Evolutionary conservation across 2,329 filamentous ascomycete species (phyloP).

Genomic region (Sarocladiaceae sp.): DNA sequence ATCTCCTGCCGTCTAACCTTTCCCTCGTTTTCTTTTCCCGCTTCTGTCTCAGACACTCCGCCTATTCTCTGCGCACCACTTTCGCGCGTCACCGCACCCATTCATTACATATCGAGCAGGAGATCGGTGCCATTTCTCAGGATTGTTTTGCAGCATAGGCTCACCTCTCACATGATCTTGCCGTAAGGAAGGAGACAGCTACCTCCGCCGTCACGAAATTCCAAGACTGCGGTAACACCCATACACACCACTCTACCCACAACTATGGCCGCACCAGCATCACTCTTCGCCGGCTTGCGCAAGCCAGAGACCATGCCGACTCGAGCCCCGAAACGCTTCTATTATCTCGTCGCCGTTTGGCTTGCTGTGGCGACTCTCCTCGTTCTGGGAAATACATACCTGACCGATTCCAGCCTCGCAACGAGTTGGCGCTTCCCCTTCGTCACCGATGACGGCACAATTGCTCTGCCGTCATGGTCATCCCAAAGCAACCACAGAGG

Average conservation of each 20-base stretch:
- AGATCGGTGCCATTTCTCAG: too few species aligned
- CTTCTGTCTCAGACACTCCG: too few species aligned
- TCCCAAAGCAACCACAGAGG: constrained; percentile 10
- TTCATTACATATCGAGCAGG: too few species aligned
- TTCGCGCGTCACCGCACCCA: too few species aligned
- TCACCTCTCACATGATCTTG: too few species aligned
- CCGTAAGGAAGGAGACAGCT: too few species aligned
- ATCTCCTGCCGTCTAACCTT: too few species aligned
- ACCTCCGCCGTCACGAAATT: too few species aligned
- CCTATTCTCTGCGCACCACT: too few species aligned
- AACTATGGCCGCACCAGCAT: background rate
- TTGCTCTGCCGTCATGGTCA: constrained; percentile 9
- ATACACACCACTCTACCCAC: background rate
- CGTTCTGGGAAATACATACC: constrained; percentile 2
- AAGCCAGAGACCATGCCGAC: constrained; percentile 1
- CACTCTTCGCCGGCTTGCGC: background rate
- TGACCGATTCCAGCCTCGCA: constrained; percentile 2
- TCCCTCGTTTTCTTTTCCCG: too few species aligned
- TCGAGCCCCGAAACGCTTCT: constrained; percentile 1
- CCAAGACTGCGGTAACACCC: too few species aligned
- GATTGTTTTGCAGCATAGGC: too few species aligned
- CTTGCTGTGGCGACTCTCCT: constrained; percentile 4
- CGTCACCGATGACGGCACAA: constrained; percentile 16
- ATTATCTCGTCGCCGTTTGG: constrained; percentile 6
- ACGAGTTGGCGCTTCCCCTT: constrained; percentile 18